Evolutionary conservation across 164 flowering plant species (phyloP).

Genomic region (Berberis thunbergii): DNA sequence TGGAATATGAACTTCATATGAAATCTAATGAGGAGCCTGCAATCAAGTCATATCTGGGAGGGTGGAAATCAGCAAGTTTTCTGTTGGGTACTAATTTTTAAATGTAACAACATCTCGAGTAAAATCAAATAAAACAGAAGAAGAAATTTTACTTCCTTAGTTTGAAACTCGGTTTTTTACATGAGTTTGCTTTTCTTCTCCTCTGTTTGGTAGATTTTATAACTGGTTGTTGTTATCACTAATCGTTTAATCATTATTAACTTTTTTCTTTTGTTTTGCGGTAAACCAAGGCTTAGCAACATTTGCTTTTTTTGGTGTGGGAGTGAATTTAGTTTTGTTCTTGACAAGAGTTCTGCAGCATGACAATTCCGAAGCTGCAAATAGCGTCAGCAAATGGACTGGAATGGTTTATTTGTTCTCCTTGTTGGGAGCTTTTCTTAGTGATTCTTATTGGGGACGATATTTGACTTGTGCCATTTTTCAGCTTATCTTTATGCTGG

Average conservation of each 20-base stretch:
- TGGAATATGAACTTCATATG: too few relatives aligned
- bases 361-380: slow-evolving; percentile 49
- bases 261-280: slow-evolving; percentile 15
- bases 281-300: slow-evolving; percentile 82
- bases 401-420: slow-evolving; percentile 68
- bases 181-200: too few relatives aligned
- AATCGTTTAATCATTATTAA: background rate
- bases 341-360: slow-evolving; percentile 67
- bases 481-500: slow-evolving; percentile 57
- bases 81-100: too few relatives aligned
- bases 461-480: slow-evolving; percentile 68
- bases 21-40: too few relatives aligned
- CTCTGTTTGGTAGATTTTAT: too few relatives aligned
- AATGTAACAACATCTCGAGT: too few relatives aligned
- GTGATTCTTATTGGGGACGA: slow-evolving; percentile 51
- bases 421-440: slow-evolving; percentile 48
- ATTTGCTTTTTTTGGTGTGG: slow-evolving; percentile 83
- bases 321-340: slow-evolving; percentile 80
- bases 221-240: background rate
- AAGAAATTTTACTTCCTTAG: too few relatives aligned
- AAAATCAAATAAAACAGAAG: too few relatives aligned
- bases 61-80: too few relatives aligned
- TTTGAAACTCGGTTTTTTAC: too few relatives aligned
- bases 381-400: slow-evolving; percentile 11
- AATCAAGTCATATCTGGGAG: too few relatives aligned